Conservation (phyloP, 768 basidiomycete species). For the Auriculariales sp. region DNA sequence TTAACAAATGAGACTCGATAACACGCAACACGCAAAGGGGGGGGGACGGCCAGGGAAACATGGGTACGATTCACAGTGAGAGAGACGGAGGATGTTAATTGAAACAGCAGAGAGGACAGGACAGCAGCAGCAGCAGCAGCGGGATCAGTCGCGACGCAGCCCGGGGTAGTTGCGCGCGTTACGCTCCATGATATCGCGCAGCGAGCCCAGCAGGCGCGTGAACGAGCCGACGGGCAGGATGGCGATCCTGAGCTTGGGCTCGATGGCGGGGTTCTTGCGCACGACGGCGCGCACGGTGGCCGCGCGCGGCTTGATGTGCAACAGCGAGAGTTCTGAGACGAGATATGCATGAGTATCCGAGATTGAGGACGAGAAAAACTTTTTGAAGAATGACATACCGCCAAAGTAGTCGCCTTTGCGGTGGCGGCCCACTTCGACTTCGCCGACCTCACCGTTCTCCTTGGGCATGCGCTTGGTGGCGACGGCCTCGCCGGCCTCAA, state of each 20-base stretch:
- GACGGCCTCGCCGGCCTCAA: constrained; percentile 84
- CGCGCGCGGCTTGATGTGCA: constrained; percentile 79
- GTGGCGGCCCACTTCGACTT: constrained; percentile 60
- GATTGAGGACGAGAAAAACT: not conserved
- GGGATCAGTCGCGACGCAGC: not conserved
- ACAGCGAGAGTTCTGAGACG: constrained; percentile 68
- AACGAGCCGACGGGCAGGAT: constrained; percentile 88
- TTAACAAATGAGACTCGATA: no score
- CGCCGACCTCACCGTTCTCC: constrained; percentile 42
- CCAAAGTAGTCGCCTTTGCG: constrained; percentile 97
- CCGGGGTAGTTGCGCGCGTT: constrained; percentile 28
- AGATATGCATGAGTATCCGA: constrained; percentile 4
- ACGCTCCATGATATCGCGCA: constrained; percentile 87
- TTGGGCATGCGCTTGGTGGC: constrained; percentile 61
- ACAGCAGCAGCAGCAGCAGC: no score
- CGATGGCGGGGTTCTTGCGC: constrained; percentile 26
- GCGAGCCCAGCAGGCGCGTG: constrained; percentile 81
- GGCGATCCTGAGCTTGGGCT: constrained; percentile 76
- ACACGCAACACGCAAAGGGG: no score
- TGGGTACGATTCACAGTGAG: no score
- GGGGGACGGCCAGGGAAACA: no score
- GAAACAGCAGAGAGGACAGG: no score
- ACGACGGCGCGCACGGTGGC: constrained; percentile 84
- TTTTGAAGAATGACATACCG: constrained; percentile 36
- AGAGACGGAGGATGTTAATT: no score